These are phyloP conservation scores for Trichoderma sp. DNA, from an alignment of 2,329 filamentous ascomycete genomes.

Conservation along the genomic window DNA sequence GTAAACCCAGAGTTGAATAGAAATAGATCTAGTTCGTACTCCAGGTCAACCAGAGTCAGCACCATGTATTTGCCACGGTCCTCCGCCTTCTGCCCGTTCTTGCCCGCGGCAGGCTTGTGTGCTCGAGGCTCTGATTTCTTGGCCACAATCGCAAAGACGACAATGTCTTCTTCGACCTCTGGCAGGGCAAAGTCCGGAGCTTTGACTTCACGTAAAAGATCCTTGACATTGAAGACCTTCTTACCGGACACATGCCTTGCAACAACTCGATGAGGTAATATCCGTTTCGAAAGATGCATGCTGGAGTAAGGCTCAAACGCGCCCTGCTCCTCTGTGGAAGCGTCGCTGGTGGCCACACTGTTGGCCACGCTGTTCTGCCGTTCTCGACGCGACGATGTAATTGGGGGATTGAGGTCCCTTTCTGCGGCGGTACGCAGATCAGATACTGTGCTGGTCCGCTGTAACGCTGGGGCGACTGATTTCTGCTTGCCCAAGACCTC, in stretches of 20 bases:
- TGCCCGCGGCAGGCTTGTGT: slow-evolving; percentile 47
- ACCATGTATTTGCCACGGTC: slow-evolving; percentile 88
- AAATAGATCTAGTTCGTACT: slow-evolving; percentile 88
- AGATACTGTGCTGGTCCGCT: slow-evolving; percentile 45
- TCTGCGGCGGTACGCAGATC: slow-evolving; percentile 25
- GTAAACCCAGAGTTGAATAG: slow-evolving; percentile 89
- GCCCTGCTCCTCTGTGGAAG: slow-evolving; percentile 32
- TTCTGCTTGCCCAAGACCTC: slow-evolving; percentile 50
- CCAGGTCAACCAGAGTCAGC: slow-evolving; percentile 79
- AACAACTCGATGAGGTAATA: slow-evolving; percentile 77
- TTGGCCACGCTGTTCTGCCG: slow-evolving; percentile 23
- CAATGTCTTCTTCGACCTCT: slow-evolving; percentile 79
- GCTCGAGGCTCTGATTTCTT: slow-evolving; percentile 78
- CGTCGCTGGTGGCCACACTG: slow-evolving; percentile 23
- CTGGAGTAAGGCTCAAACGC: slow-evolving; percentile 85
- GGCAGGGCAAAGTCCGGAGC: slow-evolving; percentile 79
- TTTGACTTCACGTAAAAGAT: slow-evolving; percentile 77
- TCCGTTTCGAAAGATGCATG: slow-evolving; percentile 77
- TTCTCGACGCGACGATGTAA: background rate
- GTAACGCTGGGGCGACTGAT: slow-evolving; percentile 31
- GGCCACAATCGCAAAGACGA: slow-evolving; percentile 83
- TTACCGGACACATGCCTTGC: slow-evolving; percentile 76
- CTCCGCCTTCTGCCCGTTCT: slow-evolving; percentile 47
- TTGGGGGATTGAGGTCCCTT: slow-evolving; percentile 19
- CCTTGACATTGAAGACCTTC: slow-evolving; percentile 72